phyloP scores from a whole-genome alignment of 345 rosid species.

The Erysimum cheiranthoides region DNA sequence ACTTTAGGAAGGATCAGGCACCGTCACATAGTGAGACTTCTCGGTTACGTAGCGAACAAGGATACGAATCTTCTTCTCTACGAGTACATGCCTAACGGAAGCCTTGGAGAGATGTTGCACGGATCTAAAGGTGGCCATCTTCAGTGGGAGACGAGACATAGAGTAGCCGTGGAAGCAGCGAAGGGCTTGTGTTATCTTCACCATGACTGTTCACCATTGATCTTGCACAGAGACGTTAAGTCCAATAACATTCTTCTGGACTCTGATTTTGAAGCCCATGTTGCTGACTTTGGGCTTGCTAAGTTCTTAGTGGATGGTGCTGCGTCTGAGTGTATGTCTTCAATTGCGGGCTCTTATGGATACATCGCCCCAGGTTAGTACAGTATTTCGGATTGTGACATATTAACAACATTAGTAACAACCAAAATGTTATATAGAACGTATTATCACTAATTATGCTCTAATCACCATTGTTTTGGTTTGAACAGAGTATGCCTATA shows the following conservation, averaged over 20 bases:
- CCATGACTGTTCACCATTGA: slow-evolving; percentile 91
- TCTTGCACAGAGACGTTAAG: slow-evolving; percentile 92
- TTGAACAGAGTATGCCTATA: slow-evolving; percentile 77
- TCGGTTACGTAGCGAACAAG: slow-evolving; percentile 83
- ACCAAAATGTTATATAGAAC: neutral
- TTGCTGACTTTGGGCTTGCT: slow-evolving; percentile 95
- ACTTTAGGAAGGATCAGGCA: slow-evolving; percentile 86
- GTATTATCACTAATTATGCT: neutral
- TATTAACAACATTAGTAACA: neutral
- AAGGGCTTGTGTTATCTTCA: slow-evolving; percentile 90
- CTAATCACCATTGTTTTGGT: neutral
- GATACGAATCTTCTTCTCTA: slow-evolving; percentile 81
- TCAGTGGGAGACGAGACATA: slow-evolving; percentile 77
- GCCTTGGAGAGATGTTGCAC: slow-evolving; percentile 86
- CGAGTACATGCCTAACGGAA: slow-evolving; percentile 92
- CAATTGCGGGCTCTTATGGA: slow-evolving; percentile 91
- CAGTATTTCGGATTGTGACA: neutral
- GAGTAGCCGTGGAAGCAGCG: slow-evolving; percentile 79
- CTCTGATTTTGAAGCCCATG: slow-evolving; percentile 83
- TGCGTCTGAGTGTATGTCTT: slow-evolving; percentile 89
- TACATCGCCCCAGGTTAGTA: slow-evolving; percentile 90
- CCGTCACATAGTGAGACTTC: slow-evolving; percentile 78
- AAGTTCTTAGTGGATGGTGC: slow-evolving; percentile 85
- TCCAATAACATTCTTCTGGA: slow-evolving; percentile 86
- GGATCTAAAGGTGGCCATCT: slow-evolving; percentile 88